These are phyloP conservation scores for Termitomyces sp. DNA, from an alignment of 1,284 basidiomycete species.

Conservation along the genomic window DNA sequence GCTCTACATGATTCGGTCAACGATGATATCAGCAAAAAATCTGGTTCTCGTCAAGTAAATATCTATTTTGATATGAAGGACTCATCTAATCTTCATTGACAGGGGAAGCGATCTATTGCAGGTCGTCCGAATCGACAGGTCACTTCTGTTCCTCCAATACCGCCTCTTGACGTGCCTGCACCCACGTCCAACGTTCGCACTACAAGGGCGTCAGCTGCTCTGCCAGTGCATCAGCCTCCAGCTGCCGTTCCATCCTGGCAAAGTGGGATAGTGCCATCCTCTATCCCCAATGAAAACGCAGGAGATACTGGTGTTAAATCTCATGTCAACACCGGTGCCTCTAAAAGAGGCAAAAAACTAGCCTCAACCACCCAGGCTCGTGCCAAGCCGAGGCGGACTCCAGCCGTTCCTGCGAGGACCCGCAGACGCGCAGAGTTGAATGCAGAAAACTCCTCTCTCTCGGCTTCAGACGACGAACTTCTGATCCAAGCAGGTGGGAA, in stretches of 20 bases:
- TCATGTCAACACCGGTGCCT: background rate
- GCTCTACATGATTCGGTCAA: background rate
- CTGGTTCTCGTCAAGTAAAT: slow-evolving; percentile 6
- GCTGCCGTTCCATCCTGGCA: slow-evolving; percentile 23
- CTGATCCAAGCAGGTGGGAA: slow-evolving; percentile 21
- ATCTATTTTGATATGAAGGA: background rate
- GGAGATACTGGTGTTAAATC: background rate
- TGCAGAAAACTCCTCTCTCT: slow-evolving; percentile 16
- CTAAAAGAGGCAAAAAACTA: slow-evolving; percentile 1
- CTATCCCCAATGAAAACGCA: slow-evolving; percentile 35
- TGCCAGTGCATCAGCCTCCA: background rate
- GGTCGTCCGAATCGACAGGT: background rate
- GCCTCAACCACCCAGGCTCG: slow-evolving; percentile 4
- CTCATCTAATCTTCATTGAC: background rate
- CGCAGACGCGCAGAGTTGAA: slow-evolving; percentile 15
- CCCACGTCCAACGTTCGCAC: slow-evolving; percentile 2
- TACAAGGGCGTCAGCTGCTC: slow-evolving; percentile 5
- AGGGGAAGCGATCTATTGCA: background rate
- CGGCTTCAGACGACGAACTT: slow-evolving; percentile 21
- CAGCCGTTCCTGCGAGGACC: slow-evolving; percentile 6
- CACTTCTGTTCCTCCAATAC: background rate
- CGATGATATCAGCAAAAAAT: background rate
- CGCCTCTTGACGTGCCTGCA: background rate
- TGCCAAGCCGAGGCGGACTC: slow-evolving; percentile 11
- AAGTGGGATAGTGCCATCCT: slow-evolving; percentile 33